Evolutionary conservation across 139 green algal genomes (phyloP).

Genomic region (Nannochloris sp.): DNA sequence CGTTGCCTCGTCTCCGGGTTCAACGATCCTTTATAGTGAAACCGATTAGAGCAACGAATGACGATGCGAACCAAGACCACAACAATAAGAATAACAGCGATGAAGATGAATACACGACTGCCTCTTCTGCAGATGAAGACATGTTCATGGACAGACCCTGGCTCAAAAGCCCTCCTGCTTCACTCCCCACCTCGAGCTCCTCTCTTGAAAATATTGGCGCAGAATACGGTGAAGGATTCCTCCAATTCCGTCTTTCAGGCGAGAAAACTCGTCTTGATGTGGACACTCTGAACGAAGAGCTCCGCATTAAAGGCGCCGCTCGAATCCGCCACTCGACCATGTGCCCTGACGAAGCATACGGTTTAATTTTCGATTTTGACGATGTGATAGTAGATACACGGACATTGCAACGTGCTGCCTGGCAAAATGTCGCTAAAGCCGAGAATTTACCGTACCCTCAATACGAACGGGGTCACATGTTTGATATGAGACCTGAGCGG

Average conservation of each 20-base stretch:
- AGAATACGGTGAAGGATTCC: slow-evolving; percentile 34
- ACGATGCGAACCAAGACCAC: too few relatives aligned
- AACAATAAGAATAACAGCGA: too few relatives aligned
- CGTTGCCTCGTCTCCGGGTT: too few relatives aligned
- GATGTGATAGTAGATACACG: slow-evolving; percentile 39
- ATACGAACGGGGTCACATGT: slow-evolving; percentile 27
- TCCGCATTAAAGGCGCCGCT: slow-evolving; percentile 42
- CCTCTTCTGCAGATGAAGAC: too few relatives aligned
- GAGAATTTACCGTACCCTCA: slow-evolving; percentile 28
- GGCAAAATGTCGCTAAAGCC: slow-evolving; percentile 47
- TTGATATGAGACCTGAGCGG: slow-evolving; percentile 43
- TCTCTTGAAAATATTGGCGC: not conserved
- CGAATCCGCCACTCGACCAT: slow-evolving; percentile 42
- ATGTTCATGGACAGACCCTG: too few relatives aligned
- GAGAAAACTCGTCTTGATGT: slow-evolving; percentile 53
- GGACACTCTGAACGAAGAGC: slow-evolving; percentile 69
- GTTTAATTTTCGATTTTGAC: slow-evolving; percentile 65
- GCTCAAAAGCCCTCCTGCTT: too few relatives aligned
- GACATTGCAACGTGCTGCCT: slow-evolving; percentile 41
- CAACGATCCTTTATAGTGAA: too few relatives aligned
- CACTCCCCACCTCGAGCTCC: too few relatives aligned
- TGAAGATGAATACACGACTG: too few relatives aligned
- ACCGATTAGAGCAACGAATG: too few relatives aligned
- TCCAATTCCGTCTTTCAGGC: slow-evolving; percentile 29
- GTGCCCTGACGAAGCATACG: slow-evolving; percentile 73